Conservation (phyloP, 2,329 filamentous ascomycete species). For the Seiridium unicorne region DNA sequence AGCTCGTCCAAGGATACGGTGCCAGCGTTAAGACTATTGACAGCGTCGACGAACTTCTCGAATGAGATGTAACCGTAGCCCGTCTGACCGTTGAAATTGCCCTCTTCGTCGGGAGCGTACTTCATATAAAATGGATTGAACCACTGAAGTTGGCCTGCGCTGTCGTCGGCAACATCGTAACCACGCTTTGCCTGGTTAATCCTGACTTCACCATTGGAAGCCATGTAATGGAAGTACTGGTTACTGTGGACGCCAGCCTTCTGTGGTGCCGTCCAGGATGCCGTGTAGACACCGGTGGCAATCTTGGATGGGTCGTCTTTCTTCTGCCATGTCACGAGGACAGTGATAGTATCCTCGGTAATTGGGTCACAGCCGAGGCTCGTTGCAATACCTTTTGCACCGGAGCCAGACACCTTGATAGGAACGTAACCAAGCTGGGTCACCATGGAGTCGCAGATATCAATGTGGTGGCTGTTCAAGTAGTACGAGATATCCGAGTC, state of each 20-base stretch:
- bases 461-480: constrained; percentile 91
- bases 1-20: constrained; percentile 70
- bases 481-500: constrained; percentile 96
- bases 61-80: constrained; percentile 94
- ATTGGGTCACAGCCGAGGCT: constrained; percentile 73
- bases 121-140: constrained; percentile 96
- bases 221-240: constrained; percentile 97
- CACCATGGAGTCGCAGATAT: constrained; percentile 91
- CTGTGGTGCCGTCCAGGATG: constrained; percentile 91
- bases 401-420: constrained; percentile 74
- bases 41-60: constrained; percentile 93
- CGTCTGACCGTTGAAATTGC: constrained; percentile 87
- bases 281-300: constrained; percentile 88
- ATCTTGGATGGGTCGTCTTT: constrained; percentile 65
- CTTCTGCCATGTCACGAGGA: constrained; percentile 86
- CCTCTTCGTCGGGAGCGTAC: constrained; percentile 91
- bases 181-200: constrained; percentile 92
- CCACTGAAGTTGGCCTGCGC: constrained; percentile 69
- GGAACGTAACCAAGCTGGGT: constrained; percentile 69
- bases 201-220: constrained; percentile 76
- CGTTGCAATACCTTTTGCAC: constrained; percentile 75
- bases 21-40: constrained; percentile 74
- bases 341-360: constrained; percentile 91
- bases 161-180: constrained; percentile 91
- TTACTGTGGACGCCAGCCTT: constrained; percentile 91